These are phyloP conservation scores for Eimeria falciformis DNA, from an alignment of 169 alveolate genomes.

Conservation along the genomic window DNA sequence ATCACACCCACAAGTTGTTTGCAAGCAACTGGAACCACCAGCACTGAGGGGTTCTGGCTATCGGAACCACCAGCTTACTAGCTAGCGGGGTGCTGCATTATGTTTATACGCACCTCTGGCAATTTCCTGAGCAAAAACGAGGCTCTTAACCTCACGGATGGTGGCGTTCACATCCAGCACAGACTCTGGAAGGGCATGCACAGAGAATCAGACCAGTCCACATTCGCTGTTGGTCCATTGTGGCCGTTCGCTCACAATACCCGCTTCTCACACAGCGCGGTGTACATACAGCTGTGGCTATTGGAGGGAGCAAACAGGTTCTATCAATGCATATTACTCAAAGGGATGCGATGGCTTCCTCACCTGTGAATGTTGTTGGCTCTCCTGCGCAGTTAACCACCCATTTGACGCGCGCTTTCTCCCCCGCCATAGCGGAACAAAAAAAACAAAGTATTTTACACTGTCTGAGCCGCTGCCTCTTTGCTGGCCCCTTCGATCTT, in stretches of 20 bases:
- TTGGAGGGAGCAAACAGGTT: conserved; percentile 3
- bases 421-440: conserved; percentile 57
- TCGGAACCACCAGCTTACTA: no score
- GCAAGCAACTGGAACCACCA: no score
- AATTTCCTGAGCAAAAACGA: conserved; percentile 32
- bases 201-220: conserved; percentile 6
- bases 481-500: not conserved
- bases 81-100: not conserved
- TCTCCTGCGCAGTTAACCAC: conserved; percentile 70
- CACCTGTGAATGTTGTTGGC: conserved; percentile 66
- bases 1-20: no score
- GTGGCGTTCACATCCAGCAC: conserved; percentile 47
- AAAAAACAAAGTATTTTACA: not conserved
- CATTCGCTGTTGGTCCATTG: not conserved
- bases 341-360: conserved; percentile 2
- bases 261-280: not conserved
- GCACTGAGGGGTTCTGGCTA: no score
- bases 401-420: conserved; percentile 69
- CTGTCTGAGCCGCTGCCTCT: not conserved
- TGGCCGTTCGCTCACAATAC: not conserved
- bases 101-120: conserved; percentile 21
- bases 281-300: not conserved
- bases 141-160: conserved; percentile 40
- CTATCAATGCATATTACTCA: not conserved
- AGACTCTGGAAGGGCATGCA: conserved; percentile 42